Base-by-base conservation (phyloP, 441 rosid genomes). In the Caryocar brasiliense region DNA sequence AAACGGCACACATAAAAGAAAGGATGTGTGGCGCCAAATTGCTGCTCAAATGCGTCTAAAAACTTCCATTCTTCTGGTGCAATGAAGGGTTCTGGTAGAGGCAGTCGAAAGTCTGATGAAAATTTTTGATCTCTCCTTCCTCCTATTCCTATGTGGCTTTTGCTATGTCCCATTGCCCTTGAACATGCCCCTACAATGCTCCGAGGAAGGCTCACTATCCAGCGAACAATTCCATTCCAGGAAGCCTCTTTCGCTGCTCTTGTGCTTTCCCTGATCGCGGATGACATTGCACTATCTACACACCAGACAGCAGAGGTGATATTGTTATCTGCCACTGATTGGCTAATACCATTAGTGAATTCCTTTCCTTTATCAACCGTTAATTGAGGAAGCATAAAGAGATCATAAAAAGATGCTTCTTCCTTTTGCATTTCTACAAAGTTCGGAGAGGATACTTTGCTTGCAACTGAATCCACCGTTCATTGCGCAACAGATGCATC, bases 131-230 rank as follows among this genome's bases (percentile, higher is more conserved):
- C 65, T 56, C 77, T 68, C 62, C 76, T 71, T 27, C 66, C 50
- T 39, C 73, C 71, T 5, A 51, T 41, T 37, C 67, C 62, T 23
- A 62, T 32, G 11, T 56, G 20, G 42, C 64, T 57, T 30, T 58
- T 46, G 7, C 73, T 66, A 25, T 60, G 58, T 44, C 67, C 53
- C 46, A 70, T 64, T 14, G 47, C 77, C 56, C 86, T 68, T 19
- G 73, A 75, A 54, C 78, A 48, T 7, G 74, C 77, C 4, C 76
- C 80, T 1, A 59, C 21, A 2, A 81, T 56, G 59, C 69, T 64
- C 21, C 77, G 58, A 0, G 82, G 88, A 36, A 81, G 75, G 61
- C 56, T 70, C 21, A 73, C 77, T 67, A 81, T 71, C 24, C 82
- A 61, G 3, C 72, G 68, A 28, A 76, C 75, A 18, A 78, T 55